Percentiles rank a stretch among this genome's conserved stretches.
Evolutionary conservation across 495 filamentous ascomycete species (phyloP).

Genomic region (Podospora bellae-mahoneyi): DNA sequence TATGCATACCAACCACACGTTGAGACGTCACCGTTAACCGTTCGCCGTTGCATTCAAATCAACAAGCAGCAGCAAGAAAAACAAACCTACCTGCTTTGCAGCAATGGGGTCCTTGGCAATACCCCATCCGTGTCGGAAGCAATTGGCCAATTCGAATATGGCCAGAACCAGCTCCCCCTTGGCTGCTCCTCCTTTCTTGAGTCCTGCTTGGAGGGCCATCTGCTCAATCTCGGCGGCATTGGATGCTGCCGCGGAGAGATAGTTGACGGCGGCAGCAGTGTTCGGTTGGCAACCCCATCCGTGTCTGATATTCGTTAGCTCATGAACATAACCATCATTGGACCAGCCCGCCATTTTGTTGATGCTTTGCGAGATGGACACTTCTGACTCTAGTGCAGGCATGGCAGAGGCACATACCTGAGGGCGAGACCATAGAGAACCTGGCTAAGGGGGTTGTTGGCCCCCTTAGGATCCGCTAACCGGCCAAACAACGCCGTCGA

Average conservation of each 20-base stretch:
- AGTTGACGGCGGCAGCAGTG: conserved; percentile 69
- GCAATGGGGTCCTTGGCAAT: conserved; percentile 83
- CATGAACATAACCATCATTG: conserved; percentile 17
- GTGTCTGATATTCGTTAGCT: conserved; percentile 56
- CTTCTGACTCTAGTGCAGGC: background rate
- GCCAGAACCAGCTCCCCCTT: conserved; percentile 98
- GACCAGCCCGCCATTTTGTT: conserved; percentile 13
- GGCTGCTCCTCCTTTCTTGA: conserved; percentile 89
- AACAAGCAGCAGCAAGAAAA: conserved; percentile 11
- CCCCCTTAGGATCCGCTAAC: conserved; percentile 78
- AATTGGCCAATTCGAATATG: conserved; percentile 93
- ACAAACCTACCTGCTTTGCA: conserved; percentile 57
- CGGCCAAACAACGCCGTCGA: conserved; percentile 84
- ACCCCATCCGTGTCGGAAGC: conserved; percentile 95
- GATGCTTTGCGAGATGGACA: background rate
- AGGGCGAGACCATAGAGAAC: conserved; percentile 94
- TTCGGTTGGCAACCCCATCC: conserved; percentile 85
- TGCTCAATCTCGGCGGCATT: conserved; percentile 86
- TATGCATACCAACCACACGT: conserved; percentile 9
- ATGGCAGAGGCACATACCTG: conserved; percentile 55
- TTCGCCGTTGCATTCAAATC: background rate
- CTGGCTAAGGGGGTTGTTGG: conserved; percentile 90
- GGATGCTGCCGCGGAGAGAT: conserved; percentile 83
- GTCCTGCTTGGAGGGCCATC: conserved; percentile 74
- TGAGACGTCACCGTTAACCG: conserved; percentile 23